Evolutionary conservation across 1,139 yeast species (phyloP), one percentile per base, ranked within the genome.

Genomic region (Spencermartinsiella ligniputridi): DNA sequence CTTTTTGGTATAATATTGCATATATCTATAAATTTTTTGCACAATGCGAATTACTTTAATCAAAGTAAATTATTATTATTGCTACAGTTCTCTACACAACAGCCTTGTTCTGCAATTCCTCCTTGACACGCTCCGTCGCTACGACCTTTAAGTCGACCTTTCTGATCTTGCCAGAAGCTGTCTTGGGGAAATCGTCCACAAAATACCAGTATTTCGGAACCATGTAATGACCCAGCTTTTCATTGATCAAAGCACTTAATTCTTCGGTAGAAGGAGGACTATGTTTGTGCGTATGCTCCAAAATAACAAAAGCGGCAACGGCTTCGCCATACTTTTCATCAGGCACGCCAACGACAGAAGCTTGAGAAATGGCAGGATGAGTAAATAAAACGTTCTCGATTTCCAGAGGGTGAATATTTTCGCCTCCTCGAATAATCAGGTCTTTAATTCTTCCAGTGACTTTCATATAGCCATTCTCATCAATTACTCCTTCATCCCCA

Each of bases 361-460:
- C 66, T 40, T 62, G 64, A 13, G 57, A 51, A 5, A 63, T 53
- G 25, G 54, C 50, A 9, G 57, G 57, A 41, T 62, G 65, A 19
- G 52, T 47, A 40, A 60, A 60, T n/a, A 63, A 51, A 3, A 54
- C 59, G 38, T 62, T 61, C 40, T 63, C 68, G 38, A 63, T 57
- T 37, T 63, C 67, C 24, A 61, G 49, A 1, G 68, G 68, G 29
- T 60, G 63, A 35, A 63, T 58, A 42, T 63, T 63, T 48, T 63
- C 67, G n/a, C 68, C 68, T 17, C 67, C 67, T 16, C 67, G 57
- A 39, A 63, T 63, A 41, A 63, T 63, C 25, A 62, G 52, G 33
- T 63, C 68, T 50, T 63, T 63, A 45, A 62, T 58, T n/a, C 67
- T 56, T 16, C 67, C 68, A 2, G 66, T 60, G 18, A 63, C 62